Evolutionary conservation across 305 asterid species (phyloP).

Genomic region (Solanum hybrid): DNA sequence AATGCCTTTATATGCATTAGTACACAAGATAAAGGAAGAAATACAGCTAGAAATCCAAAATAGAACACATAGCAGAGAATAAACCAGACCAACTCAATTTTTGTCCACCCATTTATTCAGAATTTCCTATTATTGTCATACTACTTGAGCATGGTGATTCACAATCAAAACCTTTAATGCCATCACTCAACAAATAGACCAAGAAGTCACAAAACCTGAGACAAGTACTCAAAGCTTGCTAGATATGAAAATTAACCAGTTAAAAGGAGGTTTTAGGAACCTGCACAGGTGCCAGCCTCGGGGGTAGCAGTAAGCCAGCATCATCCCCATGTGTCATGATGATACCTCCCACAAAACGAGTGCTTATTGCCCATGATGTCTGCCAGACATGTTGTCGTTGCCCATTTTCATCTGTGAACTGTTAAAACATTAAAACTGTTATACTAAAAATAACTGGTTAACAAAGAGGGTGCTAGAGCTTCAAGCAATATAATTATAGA

Average conservation of each 20-base stretch:
- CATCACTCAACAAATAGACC: neutral
- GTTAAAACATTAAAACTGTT: constrained; percentile 10
- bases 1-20: neutral
- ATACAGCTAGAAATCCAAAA: neutral
- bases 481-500: neutral
- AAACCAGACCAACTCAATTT: neutral
- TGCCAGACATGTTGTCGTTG: constrained; percentile 92
- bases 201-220: neutral
- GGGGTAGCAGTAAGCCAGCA: constrained; percentile 86
- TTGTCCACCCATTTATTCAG: neutral
- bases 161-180: neutral
- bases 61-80: neutral
- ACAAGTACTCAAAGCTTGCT: neutral
- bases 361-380: constrained; percentile 98
- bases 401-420: constrained; percentile 96
- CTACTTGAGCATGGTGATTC: neutral
- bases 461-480: neutral
- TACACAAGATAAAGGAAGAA: neutral
- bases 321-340: constrained; percentile 99
- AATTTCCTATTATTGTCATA: neutral
- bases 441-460: neutral
- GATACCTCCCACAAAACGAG: constrained; percentile 92
- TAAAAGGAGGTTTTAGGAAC: constrained; percentile 25
- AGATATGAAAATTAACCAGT: constrained; percentile 1
- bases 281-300: constrained; percentile 89